Percentiles rank a stretch among this genome's conserved stretches.
Evolutionary conservation across 768 basidiomycete species (phyloP).

Genomic region (Cyclocybe cylindracea): DNA sequence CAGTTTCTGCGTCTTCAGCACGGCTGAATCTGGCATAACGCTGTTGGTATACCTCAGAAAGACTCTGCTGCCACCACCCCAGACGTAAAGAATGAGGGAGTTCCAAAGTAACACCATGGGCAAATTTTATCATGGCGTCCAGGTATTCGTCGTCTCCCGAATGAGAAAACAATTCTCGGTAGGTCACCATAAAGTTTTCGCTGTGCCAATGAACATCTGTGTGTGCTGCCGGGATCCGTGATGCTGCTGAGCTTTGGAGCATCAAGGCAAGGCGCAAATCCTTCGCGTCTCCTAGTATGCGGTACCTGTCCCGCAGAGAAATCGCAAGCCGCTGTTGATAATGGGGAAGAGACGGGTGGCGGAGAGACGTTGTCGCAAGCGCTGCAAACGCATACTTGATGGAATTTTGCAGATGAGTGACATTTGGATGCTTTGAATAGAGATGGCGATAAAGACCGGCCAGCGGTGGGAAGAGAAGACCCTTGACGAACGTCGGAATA

Average conservation of each 20-base stretch:
- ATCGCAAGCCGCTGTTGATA: conserved; percentile 16
- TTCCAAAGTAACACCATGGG: neutral
- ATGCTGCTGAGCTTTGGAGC: conserved; percentile 12
- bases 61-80: conserved; percentile 4
- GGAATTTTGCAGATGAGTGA: conserved; percentile 8
- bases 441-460: neutral
- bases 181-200: conserved; percentile 3
- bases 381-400: conserved; percentile 10
- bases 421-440: neutral
- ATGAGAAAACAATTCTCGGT: neutral
- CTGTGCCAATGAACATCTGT: conserved; percentile 13
- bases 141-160: conserved; percentile 8
- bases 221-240: conserved; percentile 2
- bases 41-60: conserved; percentile 5
- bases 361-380: conserved; percentile 6
- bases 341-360: conserved; percentile 13
- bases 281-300: neutral
- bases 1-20: neutral
- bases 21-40: neutral
- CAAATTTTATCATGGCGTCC: conserved; percentile 7
- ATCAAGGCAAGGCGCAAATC: conserved; percentile 9
- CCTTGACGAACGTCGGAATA: conserved; percentile 1
- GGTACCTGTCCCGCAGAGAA: conserved; percentile 9
- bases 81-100: neutral
- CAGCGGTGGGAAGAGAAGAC: conserved; percentile 7